Evolutionary conservation across 176 grass and related monocot species (phyloP), one percentile per base, ranked within the genome.

Genomic region (Phragmites australis): DNA sequence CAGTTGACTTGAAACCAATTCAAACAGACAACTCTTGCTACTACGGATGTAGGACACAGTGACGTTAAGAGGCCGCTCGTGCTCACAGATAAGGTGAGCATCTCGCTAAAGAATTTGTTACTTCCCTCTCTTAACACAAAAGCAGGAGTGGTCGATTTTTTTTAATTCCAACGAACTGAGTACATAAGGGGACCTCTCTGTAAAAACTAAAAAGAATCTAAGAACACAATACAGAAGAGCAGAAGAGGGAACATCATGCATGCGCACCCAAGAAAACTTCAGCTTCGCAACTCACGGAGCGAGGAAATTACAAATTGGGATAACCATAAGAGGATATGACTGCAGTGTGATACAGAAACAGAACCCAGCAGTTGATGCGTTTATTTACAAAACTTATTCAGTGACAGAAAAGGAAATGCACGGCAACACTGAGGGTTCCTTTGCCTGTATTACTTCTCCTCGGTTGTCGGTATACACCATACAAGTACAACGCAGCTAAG

Each of bases 371-470:
- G 61, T 0, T 37, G 18, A 75, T 69, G 51, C 43, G 39, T 84
- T 31, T 59, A 45, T 46, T 16, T 30, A 57, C 48, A 70, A 25
- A 32, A 56, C 39, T 88, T 80, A 83, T 83, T 84, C 34, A 12
- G 43, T 2, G 6, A 29, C 14, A 68, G 3, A 42, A 32, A 25
- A 25, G 6, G 25, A 4, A 70, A 30, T 29, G 68, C 48, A 19
- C 7, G 19, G 6, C 4, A 17, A 5, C 67, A 65, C 14, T 25
- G 34, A 19, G 52, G 45, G 55, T 54, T 29, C 37, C 10, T 46
- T 47, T 15, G 0, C 39, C 72, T 58, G 18, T 53, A 63, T 55
- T 65, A 25, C 16, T 26, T 54, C 56, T 39, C 14, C 13, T 54
- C 47, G 23, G 6, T 15, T 53, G 6, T 14, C 6, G 21, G 2